Evolutionary conservation across 2,329 filamentous ascomycete genomes (phyloP).

Genomic region (Claviceps citrina): DNA sequence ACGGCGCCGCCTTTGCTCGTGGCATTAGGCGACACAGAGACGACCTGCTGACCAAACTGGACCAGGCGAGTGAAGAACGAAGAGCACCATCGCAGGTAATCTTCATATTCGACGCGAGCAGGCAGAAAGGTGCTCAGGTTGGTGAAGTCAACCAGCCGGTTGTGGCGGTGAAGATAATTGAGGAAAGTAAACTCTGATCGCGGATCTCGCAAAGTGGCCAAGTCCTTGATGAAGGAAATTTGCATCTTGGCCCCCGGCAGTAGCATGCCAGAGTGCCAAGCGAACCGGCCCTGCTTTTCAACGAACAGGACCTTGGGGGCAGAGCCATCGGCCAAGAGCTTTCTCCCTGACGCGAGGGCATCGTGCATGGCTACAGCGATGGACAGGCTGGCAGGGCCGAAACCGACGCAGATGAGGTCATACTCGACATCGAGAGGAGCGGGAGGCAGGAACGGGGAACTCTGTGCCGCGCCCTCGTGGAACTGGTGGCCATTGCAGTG

Average conservation of each 20-base stretch:
- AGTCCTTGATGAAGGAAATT: constrained; percentile 92
- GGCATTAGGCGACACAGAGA: constrained; percentile 48
- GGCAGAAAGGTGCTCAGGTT: constrained; percentile 84
- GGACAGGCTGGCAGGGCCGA: constrained; percentile 79
- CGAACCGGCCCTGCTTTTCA: constrained; percentile 69
- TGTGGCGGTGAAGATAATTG: constrained; percentile 76
- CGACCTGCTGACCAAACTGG: constrained; percentile 62
- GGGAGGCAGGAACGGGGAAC: constrained; percentile 26
- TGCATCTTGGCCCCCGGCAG: constrained; percentile 91
- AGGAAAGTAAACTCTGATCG: constrained; percentile 86
- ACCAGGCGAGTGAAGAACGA: constrained; percentile 59
- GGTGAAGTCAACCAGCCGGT: constrained; percentile 74
- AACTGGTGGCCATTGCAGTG: constrained; percentile 6
- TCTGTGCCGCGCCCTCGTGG: constrained; percentile 11
- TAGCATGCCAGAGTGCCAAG: constrained; percentile 93
- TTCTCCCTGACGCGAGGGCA: constrained; percentile 38
- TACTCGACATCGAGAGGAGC: constrained; percentile 48
- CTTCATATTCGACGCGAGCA: constrained; percentile 76
- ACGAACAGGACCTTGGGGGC: constrained; percentile 68
- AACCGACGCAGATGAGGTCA: constrained; percentile 81
- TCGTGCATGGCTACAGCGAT: constrained; percentile 85
- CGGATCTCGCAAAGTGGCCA: constrained; percentile 78
- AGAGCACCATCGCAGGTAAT: constrained; percentile 90
- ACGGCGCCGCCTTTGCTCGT: constrained; percentile 28
- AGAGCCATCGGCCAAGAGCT: constrained; percentile 24